Percentiles rank a stretch among this genome's conserved stretches.
These are phyloP conservation scores for Myriangium duriaei DNA, from an alignment of 2,329 filamentous ascomycete species.

Conservation along the genomic window DNA sequence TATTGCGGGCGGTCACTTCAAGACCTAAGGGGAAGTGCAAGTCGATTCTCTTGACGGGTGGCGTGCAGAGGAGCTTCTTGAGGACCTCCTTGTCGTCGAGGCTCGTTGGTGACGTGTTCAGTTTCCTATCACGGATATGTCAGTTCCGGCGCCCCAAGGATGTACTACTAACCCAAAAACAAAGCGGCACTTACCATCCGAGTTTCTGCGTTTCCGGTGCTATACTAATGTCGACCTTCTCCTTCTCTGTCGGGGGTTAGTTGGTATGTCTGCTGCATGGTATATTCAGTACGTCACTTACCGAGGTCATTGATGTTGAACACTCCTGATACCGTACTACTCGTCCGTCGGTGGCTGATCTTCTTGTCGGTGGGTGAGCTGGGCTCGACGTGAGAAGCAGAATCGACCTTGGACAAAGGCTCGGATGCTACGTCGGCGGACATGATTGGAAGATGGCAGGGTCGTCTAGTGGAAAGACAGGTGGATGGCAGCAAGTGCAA, in stretches of 20 bases:
- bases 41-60: slow-evolving; percentile 87
- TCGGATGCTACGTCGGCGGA: slow-evolving; percentile 35
- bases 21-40: slow-evolving; percentile 81
- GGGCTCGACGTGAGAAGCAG: slow-evolving; percentile 59
- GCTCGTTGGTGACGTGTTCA: slow-evolving; percentile 70
- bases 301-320: slow-evolving; percentile 77
- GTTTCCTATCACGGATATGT: slow-evolving; percentile 53
- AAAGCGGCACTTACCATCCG: slow-evolving; percentile 55
- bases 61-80: slow-evolving; percentile 66
- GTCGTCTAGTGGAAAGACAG: slow-evolving; percentile 9
- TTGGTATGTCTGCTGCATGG: neutral
- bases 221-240: slow-evolving; percentile 58
- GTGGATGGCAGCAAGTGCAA: slow-evolving; percentile 1
- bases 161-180: neutral
- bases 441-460: slow-evolving; percentile 33
- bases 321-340: slow-evolving; percentile 61
- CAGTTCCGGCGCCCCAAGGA: slow-evolving; percentile 5
- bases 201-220: slow-evolving; percentile 75
- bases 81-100: slow-evolving; percentile 77
- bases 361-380: slow-evolving; percentile 57
- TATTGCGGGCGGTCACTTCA: slow-evolving; percentile 77
- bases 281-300: slow-evolving; percentile 46
- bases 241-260: slow-evolving; percentile 46
- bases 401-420: slow-evolving; percentile 78
- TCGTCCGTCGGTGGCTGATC: slow-evolving; percentile 54